These are phyloP conservation scores for Suillus cothurnatus DNA, from an alignment of 768 basidiomycete species.

Conservation along the genomic window DNA sequence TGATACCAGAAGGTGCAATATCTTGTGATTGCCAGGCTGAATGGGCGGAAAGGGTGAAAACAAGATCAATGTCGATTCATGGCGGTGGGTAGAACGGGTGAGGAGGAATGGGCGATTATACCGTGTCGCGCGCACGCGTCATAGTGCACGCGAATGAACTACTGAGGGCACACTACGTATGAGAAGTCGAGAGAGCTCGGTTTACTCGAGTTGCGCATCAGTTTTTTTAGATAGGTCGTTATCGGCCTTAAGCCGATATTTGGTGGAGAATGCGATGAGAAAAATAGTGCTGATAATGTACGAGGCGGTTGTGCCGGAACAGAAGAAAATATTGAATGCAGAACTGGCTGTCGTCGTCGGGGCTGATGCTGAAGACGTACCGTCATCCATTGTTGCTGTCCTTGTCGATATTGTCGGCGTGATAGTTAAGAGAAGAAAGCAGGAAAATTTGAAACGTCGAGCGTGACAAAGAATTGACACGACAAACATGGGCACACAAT, in stretches of 20 bases:
- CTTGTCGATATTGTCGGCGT: constrained; percentile 27
- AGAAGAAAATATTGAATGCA: constrained; percentile 45
- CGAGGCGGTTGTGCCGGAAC: constrained; percentile 35
- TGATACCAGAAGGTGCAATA: constrained; percentile 73
- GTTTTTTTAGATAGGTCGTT: constrained; percentile 4
- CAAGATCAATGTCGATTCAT: constrained; percentile 46
- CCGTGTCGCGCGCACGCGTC: constrained; percentile 15
- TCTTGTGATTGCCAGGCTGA: constrained; percentile 87
- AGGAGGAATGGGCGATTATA: constrained; percentile 20
- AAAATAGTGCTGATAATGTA: constrained; percentile 35
- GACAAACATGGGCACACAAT: constrained; percentile 12
- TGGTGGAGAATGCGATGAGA: constrained; percentile 15
- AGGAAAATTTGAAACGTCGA: constrained; percentile 5
- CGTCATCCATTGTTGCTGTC: constrained; percentile 58
- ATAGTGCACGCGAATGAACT: constrained; percentile 11
- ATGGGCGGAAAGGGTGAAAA: constrained; percentile 39
- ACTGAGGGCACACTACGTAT: constrained; percentile 15
- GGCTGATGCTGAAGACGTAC: constrained; percentile 83
- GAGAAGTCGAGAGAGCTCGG: constrained; percentile 15
- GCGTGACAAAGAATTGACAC: constrained; percentile 2
- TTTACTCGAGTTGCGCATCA: constrained; percentile 10
- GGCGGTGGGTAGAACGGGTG: constrained; percentile 36
- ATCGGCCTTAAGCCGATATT: constrained; percentile 35
- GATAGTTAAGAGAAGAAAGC: constrained; percentile 22
- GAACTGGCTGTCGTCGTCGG: constrained; percentile 61